Percentiles rank a stretch among this genome's conserved stretches.
Conservation (phyloP, 805 yeast species). For the Candida wancherniae region DNA sequence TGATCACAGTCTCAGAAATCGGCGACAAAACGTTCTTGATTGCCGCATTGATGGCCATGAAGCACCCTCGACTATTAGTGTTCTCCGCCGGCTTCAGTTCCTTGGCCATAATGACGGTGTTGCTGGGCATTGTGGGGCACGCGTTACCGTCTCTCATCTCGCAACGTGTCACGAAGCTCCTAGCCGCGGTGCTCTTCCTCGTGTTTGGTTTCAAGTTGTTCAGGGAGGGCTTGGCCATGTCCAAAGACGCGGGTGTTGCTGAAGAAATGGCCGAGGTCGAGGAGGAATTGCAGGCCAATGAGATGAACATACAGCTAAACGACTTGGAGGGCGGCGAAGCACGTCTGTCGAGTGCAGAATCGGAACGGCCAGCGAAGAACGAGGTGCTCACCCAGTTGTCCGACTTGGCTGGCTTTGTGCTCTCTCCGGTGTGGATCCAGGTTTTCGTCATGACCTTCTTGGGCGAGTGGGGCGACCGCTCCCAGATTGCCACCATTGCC, state of each 20-base stretch:
- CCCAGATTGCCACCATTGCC: constrained; percentile 96
- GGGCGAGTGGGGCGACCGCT: constrained; percentile 99
- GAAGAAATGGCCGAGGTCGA: constrained; percentile 97
- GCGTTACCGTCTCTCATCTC: constrained; percentile 82
- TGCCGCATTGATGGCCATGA: constrained; percentile 98
- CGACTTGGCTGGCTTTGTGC: constrained; percentile 55
- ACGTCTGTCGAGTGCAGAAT: constrained; percentile 8
- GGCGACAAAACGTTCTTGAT: constrained; percentile 97
- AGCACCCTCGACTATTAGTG: constrained; percentile 76
- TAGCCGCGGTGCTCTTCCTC: constrained; percentile 77
- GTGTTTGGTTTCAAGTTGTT: constrained; percentile 76
- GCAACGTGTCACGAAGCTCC: constrained; percentile 68
- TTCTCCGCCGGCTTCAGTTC: constrained; percentile 85
- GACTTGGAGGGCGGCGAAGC: constrained; percentile 56
- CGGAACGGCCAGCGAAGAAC: constrained; percentile 8
- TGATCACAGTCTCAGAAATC: constrained; percentile 93
- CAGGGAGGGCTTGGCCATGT: constrained; percentile 78
- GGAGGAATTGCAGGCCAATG: constrained; percentile 73
- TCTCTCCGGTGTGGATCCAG: constrained; percentile 91
- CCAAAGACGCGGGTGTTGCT: constrained; percentile 78
- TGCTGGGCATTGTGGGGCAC: constrained; percentile 89
- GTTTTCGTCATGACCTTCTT: constrained; percentile 92
- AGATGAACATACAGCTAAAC: constrained; percentile 47
- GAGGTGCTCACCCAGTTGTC: constrained; percentile 38
- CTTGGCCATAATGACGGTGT: constrained; percentile 81